Evolutionary conservation across 208 protist genomes (phyloP).

Genomic region (Crithidia expoeki): DNA sequence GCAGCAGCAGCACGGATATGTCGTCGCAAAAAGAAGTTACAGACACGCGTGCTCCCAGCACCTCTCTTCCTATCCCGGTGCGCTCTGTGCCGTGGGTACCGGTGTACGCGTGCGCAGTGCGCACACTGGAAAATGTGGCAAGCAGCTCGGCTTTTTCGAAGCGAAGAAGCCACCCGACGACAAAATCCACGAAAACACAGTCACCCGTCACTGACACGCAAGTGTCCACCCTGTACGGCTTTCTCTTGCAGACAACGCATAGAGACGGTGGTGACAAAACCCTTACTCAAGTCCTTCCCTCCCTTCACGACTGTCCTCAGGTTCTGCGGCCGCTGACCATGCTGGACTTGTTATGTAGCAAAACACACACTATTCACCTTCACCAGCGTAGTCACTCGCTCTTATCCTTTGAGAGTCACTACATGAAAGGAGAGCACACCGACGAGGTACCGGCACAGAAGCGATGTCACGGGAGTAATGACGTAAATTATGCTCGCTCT

Average conservation of each 20-base stretch:
- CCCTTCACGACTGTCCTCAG: slow-evolving; percentile 1
- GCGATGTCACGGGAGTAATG: not conserved
- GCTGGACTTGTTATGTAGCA: slow-evolving; percentile 3
- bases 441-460: not conserved
- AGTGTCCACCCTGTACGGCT: slow-evolving; percentile 10
- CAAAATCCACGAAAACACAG: not conserved
- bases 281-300: no score
- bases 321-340: slow-evolving; percentile 18
- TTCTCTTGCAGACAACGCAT: slow-evolving; percentile 1
- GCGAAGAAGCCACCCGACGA: not conserved
- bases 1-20: not conserved
- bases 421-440: not conserved
- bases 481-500: not conserved
- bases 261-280: not conserved
- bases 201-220: no score
- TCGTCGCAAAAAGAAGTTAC: not conserved
- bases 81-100: slow-evolving; percentile 7
- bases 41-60: not conserved
- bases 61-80: not conserved
- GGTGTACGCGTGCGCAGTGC: not conserved
- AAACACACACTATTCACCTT: not conserved
- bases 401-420: not conserved
- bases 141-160: no score
- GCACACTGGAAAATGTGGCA: not conserved
- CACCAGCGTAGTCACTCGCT: not conserved